Base-by-base conservation (phyloP, 1,284 basidiomycete species). In the Cerrena zonata region DNA sequence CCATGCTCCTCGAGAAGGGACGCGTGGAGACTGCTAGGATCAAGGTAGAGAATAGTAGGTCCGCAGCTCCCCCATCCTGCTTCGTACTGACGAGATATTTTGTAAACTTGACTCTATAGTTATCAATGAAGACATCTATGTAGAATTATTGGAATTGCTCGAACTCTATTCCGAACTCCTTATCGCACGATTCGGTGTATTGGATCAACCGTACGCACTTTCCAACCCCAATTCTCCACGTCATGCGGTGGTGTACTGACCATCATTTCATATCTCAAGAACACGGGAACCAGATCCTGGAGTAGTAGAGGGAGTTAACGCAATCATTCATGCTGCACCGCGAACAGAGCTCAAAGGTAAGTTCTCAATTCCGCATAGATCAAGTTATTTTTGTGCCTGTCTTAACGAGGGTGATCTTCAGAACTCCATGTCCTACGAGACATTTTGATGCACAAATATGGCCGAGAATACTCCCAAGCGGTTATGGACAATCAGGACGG, bases 101-200 rank as follows among this genome's bases (percentile, higher is more conserved):
- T 24, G 15, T 15, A 24, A 21, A 24, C 46, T 13, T 57, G 24
- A 22, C 47, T 41, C 22, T 13, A 23, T 63, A 81, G 84, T 93
- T 53, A 91, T 94, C 62, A 81, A 88, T 61, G 91, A 94, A 61
- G 92, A 94, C 62, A 79, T 92, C 39, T 78, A 88, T 63, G 72
- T 90, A 37, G 93, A 96, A 65, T 75, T 96, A 21, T 70, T 98
- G 39, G 94, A 99, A 65, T 73, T 98, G 4, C 75, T 99, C 36
- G 94, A 98, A 72, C 79, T 98, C 7, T 98, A 97, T 65, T 86
- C 86, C 55, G 95, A 99, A 65, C 81, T 94, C 18, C 71, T 98
- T n/a, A 77, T 94, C 22, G 91, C 94, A 4, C 80, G 95, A 26
- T 98, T 98, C 63, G 90, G 91, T 5, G 71, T 98, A 18, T 77